phyloP scores from a whole-genome alignment of 345 rosid species.

The Gossypium raimondii region DNA sequence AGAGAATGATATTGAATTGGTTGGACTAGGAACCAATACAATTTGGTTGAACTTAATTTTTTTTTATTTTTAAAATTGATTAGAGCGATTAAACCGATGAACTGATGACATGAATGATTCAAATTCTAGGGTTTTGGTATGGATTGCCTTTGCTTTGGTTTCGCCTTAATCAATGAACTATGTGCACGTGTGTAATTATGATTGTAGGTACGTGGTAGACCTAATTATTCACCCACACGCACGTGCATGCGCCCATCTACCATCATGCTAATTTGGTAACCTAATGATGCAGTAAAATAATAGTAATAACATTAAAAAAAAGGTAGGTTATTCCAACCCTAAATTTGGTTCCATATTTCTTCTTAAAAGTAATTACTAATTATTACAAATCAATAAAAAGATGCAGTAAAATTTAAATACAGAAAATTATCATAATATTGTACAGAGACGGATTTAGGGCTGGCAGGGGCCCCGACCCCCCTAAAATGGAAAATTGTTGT shows the following conservation, averaged over 20 bases:
- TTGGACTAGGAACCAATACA: too few species aligned
- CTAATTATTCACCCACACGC: not conserved
- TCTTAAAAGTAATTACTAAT: too few species aligned
- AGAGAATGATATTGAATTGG: too few species aligned
- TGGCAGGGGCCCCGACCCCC: rapidly evolving
- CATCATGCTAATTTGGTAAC: not conserved
- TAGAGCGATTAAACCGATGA: rapidly evolving
- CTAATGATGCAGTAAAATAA: too few species aligned
- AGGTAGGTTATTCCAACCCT: not conserved
- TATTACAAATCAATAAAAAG: not conserved
- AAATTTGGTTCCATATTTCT: too few species aligned
- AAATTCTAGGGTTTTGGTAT: too few species aligned
- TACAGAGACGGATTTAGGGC: rapidly evolving
- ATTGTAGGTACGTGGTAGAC: conserved; percentile 29
- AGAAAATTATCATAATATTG: too few species aligned
- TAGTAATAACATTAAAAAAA: too few species aligned
- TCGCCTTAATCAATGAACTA: conserved; percentile 17
- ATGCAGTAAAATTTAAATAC: too few species aligned
- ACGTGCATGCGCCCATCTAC: conserved; percentile 18
- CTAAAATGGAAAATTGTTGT: rapidly evolving
- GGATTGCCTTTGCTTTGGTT: not conserved
- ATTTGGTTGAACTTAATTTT: too few species aligned
- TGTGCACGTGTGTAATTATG: conserved; percentile 64
- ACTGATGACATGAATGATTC: too few species aligned
- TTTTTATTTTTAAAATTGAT: too few species aligned